A percentile compares a stretch with the other conserved stretches of the same genome.
These are phyloP conservation scores for Apostasia shenzhenica DNA, from an alignment of 106 monocot species.

Conservation along the genomic window DNA sequence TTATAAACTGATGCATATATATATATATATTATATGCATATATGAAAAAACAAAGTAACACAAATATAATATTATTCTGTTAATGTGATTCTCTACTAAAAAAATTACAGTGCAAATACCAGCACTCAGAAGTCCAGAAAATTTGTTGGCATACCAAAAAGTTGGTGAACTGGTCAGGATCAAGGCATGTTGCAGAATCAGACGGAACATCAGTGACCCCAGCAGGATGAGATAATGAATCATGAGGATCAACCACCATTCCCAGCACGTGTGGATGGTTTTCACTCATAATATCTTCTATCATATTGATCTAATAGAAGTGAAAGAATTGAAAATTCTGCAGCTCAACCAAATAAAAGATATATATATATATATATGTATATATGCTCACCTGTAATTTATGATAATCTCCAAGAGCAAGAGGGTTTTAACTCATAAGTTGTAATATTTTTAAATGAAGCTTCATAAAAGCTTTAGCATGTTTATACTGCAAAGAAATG, in stretches of 20 bases:
- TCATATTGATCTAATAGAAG: slow-evolving; percentile 43
- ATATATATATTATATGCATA: neutral
- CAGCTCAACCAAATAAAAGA: neutral
- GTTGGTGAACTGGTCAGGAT: slow-evolving; percentile 57
- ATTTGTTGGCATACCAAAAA: slow-evolving; percentile 39
- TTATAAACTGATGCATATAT: neutral
- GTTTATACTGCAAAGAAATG: too few relatives aligned
- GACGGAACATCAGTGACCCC: slow-evolving; percentile 68
- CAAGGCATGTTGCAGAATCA: slow-evolving; percentile 55
- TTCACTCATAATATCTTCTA: slow-evolving; percentile 49
- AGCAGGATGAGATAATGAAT: slow-evolving; percentile 64
- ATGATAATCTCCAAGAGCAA: too few relatives aligned
- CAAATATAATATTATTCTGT: neutral
- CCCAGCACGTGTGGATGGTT: slow-evolving; percentile 54
- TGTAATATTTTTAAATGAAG: too few relatives aligned
- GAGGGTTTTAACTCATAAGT: too few relatives aligned
- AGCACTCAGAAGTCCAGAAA: too few relatives aligned
- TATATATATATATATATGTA: too few relatives aligned
- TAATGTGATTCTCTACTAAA: neutral
- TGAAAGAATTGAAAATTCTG: slow-evolving; percentile 7
- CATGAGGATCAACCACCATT: slow-evolving; percentile 67
- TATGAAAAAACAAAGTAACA: neutral
- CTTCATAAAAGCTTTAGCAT: too few relatives aligned
- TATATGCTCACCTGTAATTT: too few relatives aligned
- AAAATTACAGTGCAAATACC: neutral